Conservation (phyloP, 2,329 filamentous ascomycete genomes). For the Penicillium sp. region DNA sequence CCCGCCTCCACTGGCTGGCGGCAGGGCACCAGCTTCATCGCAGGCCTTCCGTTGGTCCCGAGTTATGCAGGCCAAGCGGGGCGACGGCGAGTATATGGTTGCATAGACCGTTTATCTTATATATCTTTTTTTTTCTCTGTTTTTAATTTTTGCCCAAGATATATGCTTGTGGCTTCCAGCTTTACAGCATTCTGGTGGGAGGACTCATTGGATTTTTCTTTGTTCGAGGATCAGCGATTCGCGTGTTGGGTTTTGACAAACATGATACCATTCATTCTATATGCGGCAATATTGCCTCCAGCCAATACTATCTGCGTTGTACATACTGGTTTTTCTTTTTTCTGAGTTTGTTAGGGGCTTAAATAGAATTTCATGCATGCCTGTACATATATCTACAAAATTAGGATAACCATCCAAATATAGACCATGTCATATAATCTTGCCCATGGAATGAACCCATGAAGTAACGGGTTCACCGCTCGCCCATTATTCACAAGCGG, state of each 20-base stretch:
- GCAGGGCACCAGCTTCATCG: slow-evolving; percentile 11
- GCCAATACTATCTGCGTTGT: background rate
- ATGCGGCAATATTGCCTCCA: background rate
- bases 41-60: slow-evolving; percentile 41
- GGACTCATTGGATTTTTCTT: background rate
- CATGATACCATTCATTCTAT: slow-evolving; percentile 23
- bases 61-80: slow-evolving; percentile 40
- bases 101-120: slow-evolving; percentile 22
- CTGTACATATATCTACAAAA: background rate
- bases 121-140: background rate
- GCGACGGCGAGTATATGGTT: slow-evolving; percentile 42
- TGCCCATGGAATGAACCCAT: background rate
- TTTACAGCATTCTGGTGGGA: slow-evolving; percentile 4
- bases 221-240: slow-evolving; percentile 11
- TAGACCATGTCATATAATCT: background rate
- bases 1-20: slow-evolving; percentile 17
- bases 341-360: background rate
- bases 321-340: background rate
- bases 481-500: background rate
- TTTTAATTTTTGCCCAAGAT: background rate
- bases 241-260: slow-evolving; percentile 10
- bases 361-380: background rate
- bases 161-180: slow-evolving; percentile 1
- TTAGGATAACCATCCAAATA: background rate
- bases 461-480: background rate